Evolutionary conservation across 2,329 filamentous ascomycete species (phyloP).

Genomic region (Cladophialophora yegresii): DNA sequence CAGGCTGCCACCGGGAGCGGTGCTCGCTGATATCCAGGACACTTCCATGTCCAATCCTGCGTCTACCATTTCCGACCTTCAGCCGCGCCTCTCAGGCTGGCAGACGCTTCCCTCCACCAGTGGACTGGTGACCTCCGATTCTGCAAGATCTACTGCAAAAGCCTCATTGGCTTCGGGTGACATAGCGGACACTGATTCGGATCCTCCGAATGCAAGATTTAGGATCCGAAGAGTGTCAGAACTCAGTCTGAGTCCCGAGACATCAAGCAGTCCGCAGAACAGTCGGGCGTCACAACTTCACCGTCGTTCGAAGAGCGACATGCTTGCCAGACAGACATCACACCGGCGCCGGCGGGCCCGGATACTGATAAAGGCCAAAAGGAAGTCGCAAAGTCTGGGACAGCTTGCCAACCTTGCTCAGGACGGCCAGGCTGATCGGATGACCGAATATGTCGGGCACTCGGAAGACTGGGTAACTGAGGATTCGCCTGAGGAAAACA

Average conservation of each 20-base stretch:
- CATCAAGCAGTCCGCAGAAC: not conserved
- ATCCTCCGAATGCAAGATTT: slow-evolving; percentile 25
- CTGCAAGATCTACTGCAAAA: slow-evolving; percentile 14
- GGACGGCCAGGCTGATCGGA: not conserved
- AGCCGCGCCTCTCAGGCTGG: slow-evolving; percentile 31
- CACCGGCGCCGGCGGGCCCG: slow-evolving; percentile 26
- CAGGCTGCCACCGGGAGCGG: slow-evolving; percentile 16
- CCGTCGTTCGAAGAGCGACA: slow-evolving; percentile 31
- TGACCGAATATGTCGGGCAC: not conserved
- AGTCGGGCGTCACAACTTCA: not conserved
- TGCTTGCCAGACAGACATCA: slow-evolving; percentile 25
- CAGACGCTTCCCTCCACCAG: slow-evolving; percentile 33
- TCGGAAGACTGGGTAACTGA: slow-evolving; percentile 29
- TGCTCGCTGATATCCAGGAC: not conserved
- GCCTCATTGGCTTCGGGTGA: slow-evolving; percentile 33
- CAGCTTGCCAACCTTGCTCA: slow-evolving; percentile 1
- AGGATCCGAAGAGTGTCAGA: slow-evolving; percentile 26
- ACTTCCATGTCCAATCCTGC: slow-evolving; percentile 5
- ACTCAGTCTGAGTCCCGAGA: slow-evolving; percentile 18
- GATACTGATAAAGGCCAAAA: slow-evolving; percentile 30
- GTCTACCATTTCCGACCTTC: slow-evolving; percentile 4
- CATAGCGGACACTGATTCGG: slow-evolving; percentile 33
- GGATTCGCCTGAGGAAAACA: slow-evolving; percentile 21
- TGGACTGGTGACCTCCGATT: slow-evolving; percentile 5
- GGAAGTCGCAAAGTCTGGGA: slow-evolving; percentile 21